These are phyloP conservation scores for Arthrobotrys sinensis DNA, from an alignment of 2,329 filamentous ascomycete genomes.

Conservation along the genomic window DNA sequence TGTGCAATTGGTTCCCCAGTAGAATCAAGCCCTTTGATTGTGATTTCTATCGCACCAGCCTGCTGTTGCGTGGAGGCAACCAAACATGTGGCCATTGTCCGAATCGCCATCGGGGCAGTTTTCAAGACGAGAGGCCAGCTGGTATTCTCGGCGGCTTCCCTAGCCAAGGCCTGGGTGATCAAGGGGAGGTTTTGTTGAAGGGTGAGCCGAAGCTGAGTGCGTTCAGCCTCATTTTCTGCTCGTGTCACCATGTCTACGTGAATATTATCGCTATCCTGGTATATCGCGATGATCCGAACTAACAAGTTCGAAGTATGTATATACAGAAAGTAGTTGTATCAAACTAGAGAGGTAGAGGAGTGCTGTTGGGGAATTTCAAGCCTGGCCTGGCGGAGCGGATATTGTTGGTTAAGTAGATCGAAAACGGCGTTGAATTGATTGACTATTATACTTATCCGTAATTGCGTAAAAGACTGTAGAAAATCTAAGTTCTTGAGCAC, in stretches of 20 bases:
- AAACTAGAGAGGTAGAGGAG: too few species aligned
- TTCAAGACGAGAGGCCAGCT: constrained; percentile 17
- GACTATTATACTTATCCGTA: too few species aligned
- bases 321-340: too few species aligned
- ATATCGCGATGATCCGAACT: too few species aligned
- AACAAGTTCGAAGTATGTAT: too few species aligned
- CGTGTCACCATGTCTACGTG: not conserved
- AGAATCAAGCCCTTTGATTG: not conserved
- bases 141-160: not conserved
- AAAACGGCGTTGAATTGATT: too few species aligned
- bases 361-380: too few species aligned
- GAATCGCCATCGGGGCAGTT: constrained; percentile 7
- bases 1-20: not conserved
- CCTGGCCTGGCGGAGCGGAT: too few species aligned
- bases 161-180: constrained; percentile 2
- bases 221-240: not conserved
- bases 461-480: too few species aligned
- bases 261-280: too few species aligned
- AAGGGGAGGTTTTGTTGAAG: not conserved
- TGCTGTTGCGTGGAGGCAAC: constrained; percentile 11
- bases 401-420: too few species aligned
- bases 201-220: not conserved
- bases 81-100: constrained; percentile 9
- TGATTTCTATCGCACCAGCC: constrained; percentile 4
- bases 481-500: too few species aligned